Evolutionary conservation across 129 eudicot genomes (phyloP), one percentile per base, ranked within the genome.

Genomic region (Artemisia annua): DNA sequence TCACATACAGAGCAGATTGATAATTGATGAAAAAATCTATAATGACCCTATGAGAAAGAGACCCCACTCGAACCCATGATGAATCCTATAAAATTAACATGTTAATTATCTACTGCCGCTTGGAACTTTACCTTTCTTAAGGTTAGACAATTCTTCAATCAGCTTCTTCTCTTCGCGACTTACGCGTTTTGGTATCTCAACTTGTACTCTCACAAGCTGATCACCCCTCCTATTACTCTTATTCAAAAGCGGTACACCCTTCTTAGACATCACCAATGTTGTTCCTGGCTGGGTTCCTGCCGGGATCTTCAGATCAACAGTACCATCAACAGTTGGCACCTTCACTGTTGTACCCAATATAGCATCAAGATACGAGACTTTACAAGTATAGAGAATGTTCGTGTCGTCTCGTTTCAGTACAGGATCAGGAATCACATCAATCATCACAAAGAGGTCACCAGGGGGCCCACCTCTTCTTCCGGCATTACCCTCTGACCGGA

Each of bases 221-320:
- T 94, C 97, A 12, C 99, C 99, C 79, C 97, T 84, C 88, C 28
- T 80, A 57, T 86, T 88, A 16, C 75, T 74, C 75, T 75, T 90
- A 73, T 87, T 88, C 46, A 90, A 28, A 9, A 84, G 62, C 1
- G 99, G 97, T 11, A 94, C 99, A 7, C 99, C 99, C 35, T 85
- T 90, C 54, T 88, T 90, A 8, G 93, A 87, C 94, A 94, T 86
- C 69, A 94, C 97, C 51, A 94, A 28, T 0, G 97, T 94, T 3
- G 96, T 83, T 73, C 89, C 91, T 0, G 99, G 99, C 59, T 90
- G 99, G n/a, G 99, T 94, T 14, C 99, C 99, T 5, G 88, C 19
- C 0, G 99, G 99, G 50, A 94, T 85, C 55, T 88, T 90, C 66
- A 94, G 68, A 66, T 90, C 99, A 6, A 84, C 91, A 71, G 69